Evolutionary conservation across 78 protist genomes (phyloP), one percentile per base, ranked within the genome.

Genomic region (Tieghemostelium lacteum): DNA sequence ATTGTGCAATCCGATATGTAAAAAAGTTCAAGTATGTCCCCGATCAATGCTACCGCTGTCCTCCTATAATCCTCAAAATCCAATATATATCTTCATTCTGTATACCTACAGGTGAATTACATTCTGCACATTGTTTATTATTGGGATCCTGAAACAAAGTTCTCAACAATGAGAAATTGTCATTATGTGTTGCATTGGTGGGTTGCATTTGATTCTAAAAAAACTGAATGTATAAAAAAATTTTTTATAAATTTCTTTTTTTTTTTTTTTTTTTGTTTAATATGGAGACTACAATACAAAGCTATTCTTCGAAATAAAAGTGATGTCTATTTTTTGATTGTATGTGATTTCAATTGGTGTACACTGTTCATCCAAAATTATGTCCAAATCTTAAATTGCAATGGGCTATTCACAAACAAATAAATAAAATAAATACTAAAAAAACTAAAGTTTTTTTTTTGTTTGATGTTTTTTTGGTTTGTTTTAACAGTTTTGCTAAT

Each of bases 121-220:
- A 76, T 39, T 76, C 87, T 7, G 87, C 73, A 76, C 87, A 76
- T 19, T 67, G 70, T 64, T 64, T 66, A 36, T 76, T 76, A 50
- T 76, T 76, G 19, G 63, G 65, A 64, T 76, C 87, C 22, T 22
- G 50, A 76, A 76, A 76, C 6, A 76, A 49, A 19, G 87, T 63
- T 76, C 87, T 76, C 16, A 76, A 6, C 7, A 64, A 34, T 45
- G 73, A 28, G 22, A n/a, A 64, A 5, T 49, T 58, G 1, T 76
- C 87, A 26, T 19, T 76, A 29, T 45, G 7, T 70, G 57, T 1
- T 62, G 74, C 33, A n/a, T 20, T 28, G n/a, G n/a, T n/a, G 0
- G 87, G 87, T 49, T 76, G 87, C 87, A 76, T 76, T 50, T 61
- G 42, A 26, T 20, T 4, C 5, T 16, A 0, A 34, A 63, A 29